These are phyloP conservation scores for Leptomonas pyrrhocoris DNA, from an alignment of 208 protist species.

Conservation along the genomic window DNA sequence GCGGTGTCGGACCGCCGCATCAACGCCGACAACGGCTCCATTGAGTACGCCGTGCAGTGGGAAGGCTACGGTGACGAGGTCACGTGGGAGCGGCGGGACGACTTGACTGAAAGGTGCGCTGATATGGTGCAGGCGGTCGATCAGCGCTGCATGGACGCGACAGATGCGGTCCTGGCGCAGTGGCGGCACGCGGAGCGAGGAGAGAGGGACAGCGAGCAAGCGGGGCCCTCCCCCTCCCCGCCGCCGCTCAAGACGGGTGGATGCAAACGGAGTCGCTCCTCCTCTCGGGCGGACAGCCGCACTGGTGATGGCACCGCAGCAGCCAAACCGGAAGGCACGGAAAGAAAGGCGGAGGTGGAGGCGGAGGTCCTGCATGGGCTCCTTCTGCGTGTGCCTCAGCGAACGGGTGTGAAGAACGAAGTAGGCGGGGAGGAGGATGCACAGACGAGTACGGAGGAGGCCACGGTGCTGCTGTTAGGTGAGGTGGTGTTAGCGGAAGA, in stretches of 20 bases:
- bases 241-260: constrained; percentile 7
- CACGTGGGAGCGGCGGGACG: constrained; percentile 69
- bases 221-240: neutral
- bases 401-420: neutral
- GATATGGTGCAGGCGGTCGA: constrained; percentile 48
- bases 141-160: constrained; percentile 42
- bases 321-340: neutral
- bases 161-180: constrained; percentile 28
- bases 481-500: constrained; percentile 63
- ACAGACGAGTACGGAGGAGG: constrained; percentile 1
- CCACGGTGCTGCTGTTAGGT: constrained; percentile 55
- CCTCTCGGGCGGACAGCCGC: neutral
- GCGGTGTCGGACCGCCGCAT: constrained; percentile 49
- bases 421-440: neutral
- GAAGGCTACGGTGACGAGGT: constrained; percentile 31
- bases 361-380: constrained; percentile 21
- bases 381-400: constrained; percentile 7
- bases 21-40: constrained; percentile 42
- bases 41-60: constrained; percentile 76
- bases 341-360: neutral
- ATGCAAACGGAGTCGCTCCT: constrained; percentile 27
- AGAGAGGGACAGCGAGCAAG: no score
- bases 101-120: constrained; percentile 42
- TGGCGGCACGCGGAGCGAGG: constrained; percentile 32
- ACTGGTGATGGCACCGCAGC: neutral